A percentile compares a stretch with the other conserved stretches of the same genome.
Conservation (phyloP, 73 alveolate species). For the Tetrahymena elliotti region DNA sequence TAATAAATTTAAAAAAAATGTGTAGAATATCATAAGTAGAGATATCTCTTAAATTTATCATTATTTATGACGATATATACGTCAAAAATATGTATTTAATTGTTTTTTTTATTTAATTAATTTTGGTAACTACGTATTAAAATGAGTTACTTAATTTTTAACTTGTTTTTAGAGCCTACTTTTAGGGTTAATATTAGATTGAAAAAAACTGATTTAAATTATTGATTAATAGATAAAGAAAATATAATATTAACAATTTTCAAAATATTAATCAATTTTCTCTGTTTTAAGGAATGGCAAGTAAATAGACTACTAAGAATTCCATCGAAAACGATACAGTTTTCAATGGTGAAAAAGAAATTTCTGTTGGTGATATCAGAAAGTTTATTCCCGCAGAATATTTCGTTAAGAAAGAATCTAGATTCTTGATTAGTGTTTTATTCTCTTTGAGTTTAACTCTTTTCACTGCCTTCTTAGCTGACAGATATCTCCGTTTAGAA, state of each 20-base stretch:
- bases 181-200: neutral
- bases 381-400: conserved; percentile 25
- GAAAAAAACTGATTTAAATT: neutral
- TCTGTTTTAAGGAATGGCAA: neutral
- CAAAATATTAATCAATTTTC: neutral
- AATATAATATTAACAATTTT: neutral
- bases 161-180: neutral
- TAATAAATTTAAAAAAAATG: neutral
- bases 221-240: neutral
- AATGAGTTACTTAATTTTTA: neutral
- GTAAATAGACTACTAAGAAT: neutral
- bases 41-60: neutral
- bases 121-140: neutral
- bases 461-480: conserved; percentile 15
- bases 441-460: conserved; percentile 10
- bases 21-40: neutral
- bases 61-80: neutral
- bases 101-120: neutral
- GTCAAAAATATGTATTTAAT: neutral
- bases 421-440: conserved; percentile 13
- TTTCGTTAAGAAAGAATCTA: conserved; percentile 15
- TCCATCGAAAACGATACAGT: neutral
- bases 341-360: neutral
- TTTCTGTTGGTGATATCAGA: conserved; percentile 24
- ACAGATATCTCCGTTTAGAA: conserved; percentile 15